Evolutionary conservation across 2,329 filamentous ascomycete species (phyloP).

Genomic region (Neurospora sp.): DNA sequence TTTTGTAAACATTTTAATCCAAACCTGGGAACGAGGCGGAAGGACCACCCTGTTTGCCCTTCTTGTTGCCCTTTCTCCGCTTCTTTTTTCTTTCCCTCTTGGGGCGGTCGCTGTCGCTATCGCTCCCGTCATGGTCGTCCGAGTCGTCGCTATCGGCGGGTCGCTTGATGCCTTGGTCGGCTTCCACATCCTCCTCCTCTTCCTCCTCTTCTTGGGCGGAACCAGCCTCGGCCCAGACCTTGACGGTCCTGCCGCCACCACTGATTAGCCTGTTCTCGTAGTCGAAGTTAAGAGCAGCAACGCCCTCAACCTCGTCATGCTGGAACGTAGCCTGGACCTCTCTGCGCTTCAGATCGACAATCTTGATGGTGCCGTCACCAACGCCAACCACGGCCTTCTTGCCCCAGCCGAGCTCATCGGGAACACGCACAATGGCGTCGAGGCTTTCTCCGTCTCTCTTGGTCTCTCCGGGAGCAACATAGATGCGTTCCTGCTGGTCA

Average conservation of each 20-base stretch:
- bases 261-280: slow-evolving; percentile 78
- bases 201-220: slow-evolving; percentile 35
- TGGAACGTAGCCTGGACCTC: slow-evolving; percentile 59
- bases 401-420: slow-evolving; percentile 56
- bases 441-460: slow-evolving; percentile 60
- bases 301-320: slow-evolving; percentile 83
- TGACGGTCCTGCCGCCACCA: slow-evolving; percentile 75
- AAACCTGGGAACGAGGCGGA: slow-evolving; percentile 21
- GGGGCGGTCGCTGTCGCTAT: slow-evolving; percentile 26
- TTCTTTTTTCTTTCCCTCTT: slow-evolving; percentile 22
- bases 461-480: slow-evolving; percentile 53
- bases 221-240: slow-evolving; percentile 75
- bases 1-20: slow-evolving; percentile 16
- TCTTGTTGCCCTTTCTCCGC: slow-evolving; percentile 22
- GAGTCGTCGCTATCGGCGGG: slow-evolving; percentile 36
- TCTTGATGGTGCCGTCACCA: slow-evolving; percentile 68
- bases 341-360: slow-evolving; percentile 66
- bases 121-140: slow-evolving; percentile 35
- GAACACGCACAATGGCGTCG: slow-evolving; percentile 66
- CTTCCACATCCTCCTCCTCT: slow-evolving; percentile 35
- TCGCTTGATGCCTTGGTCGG: slow-evolving; percentile 34
- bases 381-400: slow-evolving; percentile 73
- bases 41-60: slow-evolving; percentile 13
- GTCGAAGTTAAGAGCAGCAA: slow-evolving; percentile 76
- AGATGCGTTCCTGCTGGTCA: slow-evolving; percentile 83